Base-by-base conservation (phyloP, 352 stramenopile genomes). In the Phytopythium oedochilum region DNA sequence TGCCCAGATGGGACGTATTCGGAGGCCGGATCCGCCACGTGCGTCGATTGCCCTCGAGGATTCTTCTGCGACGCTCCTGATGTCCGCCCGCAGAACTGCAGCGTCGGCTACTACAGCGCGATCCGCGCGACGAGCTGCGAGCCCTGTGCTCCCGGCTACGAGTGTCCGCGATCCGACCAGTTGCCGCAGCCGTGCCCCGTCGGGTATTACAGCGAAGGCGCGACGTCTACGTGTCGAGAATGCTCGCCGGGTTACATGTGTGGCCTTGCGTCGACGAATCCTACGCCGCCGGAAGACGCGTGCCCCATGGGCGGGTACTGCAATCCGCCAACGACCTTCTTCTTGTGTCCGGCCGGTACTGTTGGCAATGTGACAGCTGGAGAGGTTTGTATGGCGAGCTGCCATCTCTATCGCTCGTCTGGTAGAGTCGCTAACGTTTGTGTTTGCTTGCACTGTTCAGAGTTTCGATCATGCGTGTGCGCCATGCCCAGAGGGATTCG, bases 241-340 rank as follows among this genome's bases (percentile, higher is more conserved):
- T 94, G 85, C 32, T 61, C 64, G 31, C 83, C 82, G 20, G 85
- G 85, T 18, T 94, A 92, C 66, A 89, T 86, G 52, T 94, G 85
- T 53, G 69, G 78, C 5, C 71, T 90, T 28, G 91, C 84, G 11
- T 93, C 88, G 1, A 90, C 70, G 25, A 79, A 58, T 20, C 75
- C 92, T 29, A 94, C 87, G n/a, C 88, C 90, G 31, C 70, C 68
- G 14, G 59, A 86, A 45, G 87, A 89, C 44, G 86, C 88, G n/a
- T 98, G 89, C 50, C 83, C 83, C 0, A 89, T 95, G 63, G 89
- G 89, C 3, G 86, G 83, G 8, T 97, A 96, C 46, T 96, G 88
- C 60, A 95, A 94, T 54, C 86, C 88, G 20, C 55, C 89, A 2
- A 89, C 73, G 8, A 94, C 75, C 0, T 92, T 93, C 44, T 92